A percentile compares a stretch with the other conserved stretches of the same genome.
These are phyloP conservation scores for Eucalyptus globulus DNA, from an alignment of 345 rosid genomes.

Conservation along the genomic window DNA sequence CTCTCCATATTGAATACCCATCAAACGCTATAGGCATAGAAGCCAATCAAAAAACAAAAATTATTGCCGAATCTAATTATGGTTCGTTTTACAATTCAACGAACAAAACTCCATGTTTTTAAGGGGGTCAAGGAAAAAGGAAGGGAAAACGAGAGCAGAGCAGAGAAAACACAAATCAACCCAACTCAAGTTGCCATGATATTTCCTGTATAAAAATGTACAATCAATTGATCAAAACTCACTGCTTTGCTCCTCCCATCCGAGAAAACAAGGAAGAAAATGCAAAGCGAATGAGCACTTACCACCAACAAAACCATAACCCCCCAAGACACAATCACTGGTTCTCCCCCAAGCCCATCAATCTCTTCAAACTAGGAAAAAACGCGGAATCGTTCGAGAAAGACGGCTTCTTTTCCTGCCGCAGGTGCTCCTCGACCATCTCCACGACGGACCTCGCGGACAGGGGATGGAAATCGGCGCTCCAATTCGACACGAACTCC, in stretches of 20 bases:
- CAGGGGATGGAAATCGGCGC: slow-evolving; percentile 52
- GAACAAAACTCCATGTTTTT: not conserved
- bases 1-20: too few species aligned
- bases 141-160: not conserved
- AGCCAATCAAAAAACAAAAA: too few species aligned
- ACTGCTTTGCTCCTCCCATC: not conserved
- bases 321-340: not conserved
- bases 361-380: slow-evolving; percentile 55
- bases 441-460: slow-evolving; percentile 55
- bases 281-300: not conserved
- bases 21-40: too few species aligned
- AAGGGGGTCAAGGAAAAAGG: not conserved
- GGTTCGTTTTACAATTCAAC: not conserved
- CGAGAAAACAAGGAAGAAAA: not conserved
- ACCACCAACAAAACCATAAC: not conserved
- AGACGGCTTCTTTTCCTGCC: slow-evolving; percentile 1
- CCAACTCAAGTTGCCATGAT: not conserved
- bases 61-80: too few species aligned
- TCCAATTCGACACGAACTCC: slow-evolving; percentile 53
- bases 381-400: slow-evolving; percentile 5
- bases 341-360: slow-evolving; percentile 34
- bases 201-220: not conserved
- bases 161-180: not conserved
- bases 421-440: slow-evolving; percentile 60
- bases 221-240: not conserved